Evolutionary conservation across 2,329 filamentous ascomycete species (phyloP), one percentile per base, ranked within the genome.

Genomic region (Penicillium sp.): DNA sequence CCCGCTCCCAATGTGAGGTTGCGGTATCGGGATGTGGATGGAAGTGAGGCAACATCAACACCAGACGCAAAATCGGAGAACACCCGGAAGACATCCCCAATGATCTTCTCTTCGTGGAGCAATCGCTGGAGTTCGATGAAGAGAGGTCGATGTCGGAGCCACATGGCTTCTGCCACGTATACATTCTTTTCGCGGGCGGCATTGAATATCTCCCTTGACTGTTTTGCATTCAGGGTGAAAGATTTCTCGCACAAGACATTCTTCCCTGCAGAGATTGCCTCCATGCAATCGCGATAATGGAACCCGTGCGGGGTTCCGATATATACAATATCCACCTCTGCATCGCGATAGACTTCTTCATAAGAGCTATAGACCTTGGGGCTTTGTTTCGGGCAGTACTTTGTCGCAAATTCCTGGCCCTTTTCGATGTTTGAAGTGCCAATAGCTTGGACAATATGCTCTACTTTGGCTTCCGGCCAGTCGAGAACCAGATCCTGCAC

Each of bases 111-210:
- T 31, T 31, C 29, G 29, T 31, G 29, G 10, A 31, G 29, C 29
- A 31, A 31, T 31, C 29, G 29, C 29, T 31, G 29, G 29, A 31
- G 29, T 31, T 31, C 29, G 0, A 31, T 31, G 4, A 31, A 31
- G 13, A 31, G 29, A 11, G 29, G 29, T 11, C 29, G 29, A 31
- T 31, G 29, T 31, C 29, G 29, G 10, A 31, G 29, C 29, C 29
- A 31, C 29, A 31, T 36, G 5, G 13, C 82, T 68, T 85, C 83
- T 11, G 84, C 72, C 6, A 83, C 66, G 2, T 84, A 73, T 0
- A 79, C 78, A 0, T 74, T 71, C 15, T 69, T 67, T 9, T 71
- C 65, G 3, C 52, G 45, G 1, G 75, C 73, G 19, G 70, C 66
- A 29, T 66, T 66, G 62, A 82, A 81, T 27, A 84, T 70, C 2